Percentiles rank a stretch among this genome's conserved stretches.
Conservation (phyloP, 2,329 filamentous ascomycete genomes). For the Anthostomella pinea region DNA sequence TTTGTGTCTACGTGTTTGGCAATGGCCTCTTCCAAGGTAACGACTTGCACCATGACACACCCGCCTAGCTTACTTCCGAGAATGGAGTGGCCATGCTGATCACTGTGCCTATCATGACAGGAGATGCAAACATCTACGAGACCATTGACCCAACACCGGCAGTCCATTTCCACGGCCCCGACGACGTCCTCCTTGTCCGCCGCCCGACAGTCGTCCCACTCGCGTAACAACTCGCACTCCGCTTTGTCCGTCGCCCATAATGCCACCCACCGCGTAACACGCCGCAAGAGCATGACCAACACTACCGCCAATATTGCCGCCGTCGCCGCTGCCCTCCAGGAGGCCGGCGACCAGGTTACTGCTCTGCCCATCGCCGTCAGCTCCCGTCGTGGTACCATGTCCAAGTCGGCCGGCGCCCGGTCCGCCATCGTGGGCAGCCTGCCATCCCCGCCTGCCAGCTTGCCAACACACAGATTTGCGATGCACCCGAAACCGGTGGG, state of each 20-base stretch:
- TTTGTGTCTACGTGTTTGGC: conserved; percentile 34
- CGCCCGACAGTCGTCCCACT: conserved; percentile 57
- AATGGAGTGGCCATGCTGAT: conserved; percentile 36
- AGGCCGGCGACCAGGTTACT: conserved; percentile 56
- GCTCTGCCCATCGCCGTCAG: conserved; percentile 57
- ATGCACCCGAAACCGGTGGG: conserved; percentile 47
- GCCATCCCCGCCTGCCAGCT: conserved; percentile 64
- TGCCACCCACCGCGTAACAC: conserved; percentile 79
- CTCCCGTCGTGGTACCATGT: conserved; percentile 65
- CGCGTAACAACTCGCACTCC: conserved; percentile 73
- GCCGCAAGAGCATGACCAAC: conserved; percentile 89
- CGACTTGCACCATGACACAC: conserved; percentile 22
- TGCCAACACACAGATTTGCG: conserved; percentile 57
- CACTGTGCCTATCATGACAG: conserved; percentile 39
- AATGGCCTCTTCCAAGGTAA: conserved; percentile 65
- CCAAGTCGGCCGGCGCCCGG: conserved; percentile 58
- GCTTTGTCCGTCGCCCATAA: conserved; percentile 75
- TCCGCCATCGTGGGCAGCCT: conserved; percentile 54
- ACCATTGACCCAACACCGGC: conserved; percentile 63
- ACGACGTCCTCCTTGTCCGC: conserved; percentile 56
- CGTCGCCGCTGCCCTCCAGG: conserved; percentile 69
- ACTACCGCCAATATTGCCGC: conserved; percentile 71
- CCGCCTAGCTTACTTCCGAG: conserved; percentile 23
- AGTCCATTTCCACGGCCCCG: conserved; percentile 56
- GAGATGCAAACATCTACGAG: conserved; percentile 65